Evolutionary conservation across 192 early-diverging fungal genomes (phyloP), one percentile per base, ranked within the genome.

Genomic region (Lunasporangiospora selenospora): DNA sequence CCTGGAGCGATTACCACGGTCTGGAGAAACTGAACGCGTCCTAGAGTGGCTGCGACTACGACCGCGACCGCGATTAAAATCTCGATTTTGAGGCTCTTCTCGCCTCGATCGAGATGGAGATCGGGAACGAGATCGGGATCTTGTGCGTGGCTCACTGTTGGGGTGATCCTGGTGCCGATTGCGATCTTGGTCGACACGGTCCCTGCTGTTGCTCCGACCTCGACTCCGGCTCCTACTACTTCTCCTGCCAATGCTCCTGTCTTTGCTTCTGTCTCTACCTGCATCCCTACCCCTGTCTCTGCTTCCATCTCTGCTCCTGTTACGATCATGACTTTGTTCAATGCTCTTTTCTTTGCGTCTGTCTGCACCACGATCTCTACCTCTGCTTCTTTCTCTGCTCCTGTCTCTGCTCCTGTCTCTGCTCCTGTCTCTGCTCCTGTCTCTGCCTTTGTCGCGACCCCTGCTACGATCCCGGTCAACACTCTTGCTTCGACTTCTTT

Each of bases 281-380:
- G 15, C 47, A 55, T 32, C 43, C 44, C 48, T 48, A 45, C 15
- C 53, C 46, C 40, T 32, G 62, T 36, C 27, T 42, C 31, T 42
- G 50, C 16, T 49, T 41, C 12, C 19, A 30, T 29, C 48, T 32
- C 36, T 55, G 47, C 23, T 52, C 46, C 10, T 50, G 52, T n/a
- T 67, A 54, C 7, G 62, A 65, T 21, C 52, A 46, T 26, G 63
- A n/a, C n/a, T n/a, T n/a, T n/a, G n/a, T 44, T 19, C 18, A 36
- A 50, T 30, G 9, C 34, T 6, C 24, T 45, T n/a, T n/a, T n/a
- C n/a, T n/a, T n/a, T n/a, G n/a, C n/a, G n/a, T n/a, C n/a, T n/a
- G n/a, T n/a, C n/a, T n/a, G n/a, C n/a, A n/a, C n/a, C n/a, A n/a
- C n/a, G n/a, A 6, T 38, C 47, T 27, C 55, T 67, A n/a, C 45